phyloP scores from a whole-genome alignment of 306 rosid species.

The Trichosanthes truncata region DNA sequence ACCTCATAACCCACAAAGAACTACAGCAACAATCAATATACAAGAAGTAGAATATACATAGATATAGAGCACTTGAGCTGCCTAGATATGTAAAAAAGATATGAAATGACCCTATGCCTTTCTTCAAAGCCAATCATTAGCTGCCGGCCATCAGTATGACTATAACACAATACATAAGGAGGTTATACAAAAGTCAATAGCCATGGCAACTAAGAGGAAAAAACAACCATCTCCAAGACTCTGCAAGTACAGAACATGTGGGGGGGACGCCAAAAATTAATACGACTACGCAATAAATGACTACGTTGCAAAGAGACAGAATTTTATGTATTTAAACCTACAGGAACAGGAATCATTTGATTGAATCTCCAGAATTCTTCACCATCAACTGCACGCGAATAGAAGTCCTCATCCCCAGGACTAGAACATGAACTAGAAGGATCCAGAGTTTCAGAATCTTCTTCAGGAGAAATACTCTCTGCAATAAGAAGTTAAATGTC shows the following conservation, averaged over 20 bases:
- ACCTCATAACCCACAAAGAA: background rate
- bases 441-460: slow-evolving; percentile 25
- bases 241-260: background rate
- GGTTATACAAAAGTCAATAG: background rate
- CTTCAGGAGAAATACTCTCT: slow-evolving; percentile 31
- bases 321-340: slow-evolving; percentile 29
- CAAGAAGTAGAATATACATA: background rate
- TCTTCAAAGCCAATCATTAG: background rate
- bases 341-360: slow-evolving; percentile 63
- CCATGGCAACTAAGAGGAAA: background rate
- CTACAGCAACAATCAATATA: slow-evolving; percentile 2
- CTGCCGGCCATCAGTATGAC: background rate
- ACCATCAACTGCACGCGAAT: slow-evolving; percentile 40
- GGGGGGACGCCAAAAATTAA: background rate
- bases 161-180: background rate
- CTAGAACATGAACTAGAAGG: slow-evolving; percentile 56
- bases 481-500: slow-evolving; percentile 12
- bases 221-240: background rate
- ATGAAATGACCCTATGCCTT: background rate
- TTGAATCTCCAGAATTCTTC: slow-evolving; percentile 48
- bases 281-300: background rate
- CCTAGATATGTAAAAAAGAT: background rate
- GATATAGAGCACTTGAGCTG: background rate
- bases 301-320: background rate
- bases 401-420: slow-evolving; percentile 29